Evolutionary conservation across 768 basidiomycete genomes (phyloP).

Genomic region (Pleurotus cornucopiae): DNA sequence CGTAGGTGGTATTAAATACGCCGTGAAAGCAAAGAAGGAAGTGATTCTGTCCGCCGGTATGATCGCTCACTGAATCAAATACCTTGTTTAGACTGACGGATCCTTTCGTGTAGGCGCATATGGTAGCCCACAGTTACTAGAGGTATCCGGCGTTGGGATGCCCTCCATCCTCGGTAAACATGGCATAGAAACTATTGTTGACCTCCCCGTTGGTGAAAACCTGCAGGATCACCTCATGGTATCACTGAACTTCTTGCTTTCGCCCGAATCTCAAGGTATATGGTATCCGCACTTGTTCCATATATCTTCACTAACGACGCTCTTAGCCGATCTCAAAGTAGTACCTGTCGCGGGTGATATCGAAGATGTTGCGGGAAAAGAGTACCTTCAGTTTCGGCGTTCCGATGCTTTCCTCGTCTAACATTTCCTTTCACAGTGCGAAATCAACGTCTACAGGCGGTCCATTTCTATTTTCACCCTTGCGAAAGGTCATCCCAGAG

Average conservation of each 20-base stretch:
- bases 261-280: neutral
- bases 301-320: too few species aligned
- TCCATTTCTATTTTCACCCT: constrained; percentile 3
- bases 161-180: constrained; percentile 30
- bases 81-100: neutral
- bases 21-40: constrained; percentile 38
- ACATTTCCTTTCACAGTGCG: neutral
- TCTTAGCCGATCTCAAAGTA: neutral
- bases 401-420: too few species aligned
- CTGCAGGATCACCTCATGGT: constrained; percentile 18
- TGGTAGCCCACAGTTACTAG: constrained; percentile 34
- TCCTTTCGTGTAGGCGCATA: neutral
- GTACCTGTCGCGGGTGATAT: neutral
- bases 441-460: constrained; percentile 4
- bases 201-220: constrained; percentile 45
- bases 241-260: constrained; percentile 12
- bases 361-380: neutral
- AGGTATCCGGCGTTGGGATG: constrained; percentile 43
- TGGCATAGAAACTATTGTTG: constrained; percentile 30
- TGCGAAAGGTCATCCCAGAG: neutral
- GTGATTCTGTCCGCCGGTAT: constrained; percentile 41
- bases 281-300: too few species aligned
- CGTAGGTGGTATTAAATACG: constrained; percentile 20
- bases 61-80: neutral
- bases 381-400: neutral